Evolutionary conservation across 2,329 filamentous ascomycete species (phyloP), one percentile per base, ranked within the genome.

Genomic region (Cladosporium sp.): DNA sequence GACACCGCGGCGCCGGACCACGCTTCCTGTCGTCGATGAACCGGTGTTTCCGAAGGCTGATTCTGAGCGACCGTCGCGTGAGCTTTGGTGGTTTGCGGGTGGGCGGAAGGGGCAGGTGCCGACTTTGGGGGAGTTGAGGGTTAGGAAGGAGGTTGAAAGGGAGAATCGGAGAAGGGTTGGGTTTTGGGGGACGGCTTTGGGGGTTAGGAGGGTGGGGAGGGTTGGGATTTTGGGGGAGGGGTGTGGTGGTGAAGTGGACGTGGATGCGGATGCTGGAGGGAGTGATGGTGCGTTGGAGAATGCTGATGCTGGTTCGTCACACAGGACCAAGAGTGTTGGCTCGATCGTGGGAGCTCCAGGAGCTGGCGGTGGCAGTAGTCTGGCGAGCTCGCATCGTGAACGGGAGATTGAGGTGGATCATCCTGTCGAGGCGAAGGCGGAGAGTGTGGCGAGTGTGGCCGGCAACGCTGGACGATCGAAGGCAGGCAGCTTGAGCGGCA

Each of bases 141-240:
- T 59, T 3, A 65, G 63, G 32, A 65, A 38, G 28, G 55, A 65
- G 21, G 54, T 59, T 51, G 63, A 65, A 55, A 1, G 11, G 21
- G 55, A 30, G 47, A 65, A 65, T 65, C 28, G 63, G 18, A 38
- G 21, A 55, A 15, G 41, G 3, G 63, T 65, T 5, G 63, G 54
- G 41, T 65, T 65, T 59, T 59, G 54, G 41, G 55, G 63, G n/a
- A 65, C 63, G 30, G 54, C 44, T 1, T 7, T 59, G 24, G 63
- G 63, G 41, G 24, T 24, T 21, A 58, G 63, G 14, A 36, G 24
- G 21, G 63, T 59, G 21, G 63, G 55, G 54, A 65, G 30, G n/a
- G 55, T 65, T 24, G 63, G 63, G 28, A 7, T 63, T 36, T 24
- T 63, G 49, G 59, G 3, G 1, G 26, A n/a, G 10, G 30, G 8